Evolutionary conservation across 192 early-diverging fungal species (phyloP).

Genomic region (Podila epicladia): DNA sequence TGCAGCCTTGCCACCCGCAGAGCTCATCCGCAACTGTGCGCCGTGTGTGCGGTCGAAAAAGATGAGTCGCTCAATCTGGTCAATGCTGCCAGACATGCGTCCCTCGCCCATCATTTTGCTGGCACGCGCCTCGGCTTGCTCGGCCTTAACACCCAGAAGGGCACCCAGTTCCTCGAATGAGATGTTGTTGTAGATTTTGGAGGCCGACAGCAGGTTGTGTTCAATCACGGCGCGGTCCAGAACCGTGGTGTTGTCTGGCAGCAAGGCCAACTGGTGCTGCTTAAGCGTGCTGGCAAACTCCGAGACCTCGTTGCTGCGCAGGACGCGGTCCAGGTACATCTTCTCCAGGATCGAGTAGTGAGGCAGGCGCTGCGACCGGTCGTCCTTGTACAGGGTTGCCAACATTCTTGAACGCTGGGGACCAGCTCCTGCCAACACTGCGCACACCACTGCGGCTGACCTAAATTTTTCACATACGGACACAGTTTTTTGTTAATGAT

Average conservation of each 20-base stretch:
- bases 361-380: conserved; percentile 82
- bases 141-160: conserved; percentile 77
- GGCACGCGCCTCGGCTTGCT: conserved; percentile 88
- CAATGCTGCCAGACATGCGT: conserved; percentile 88
- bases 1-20: conserved; percentile 21
- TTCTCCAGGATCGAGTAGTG: conserved; percentile 88
- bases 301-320: conserved; percentile 80
- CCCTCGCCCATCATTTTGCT: conserved; percentile 92
- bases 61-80: conserved; percentile 89
- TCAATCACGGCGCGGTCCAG: conserved; percentile 94
- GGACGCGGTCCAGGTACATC: conserved; percentile 92
- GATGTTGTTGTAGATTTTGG: conserved; percentile 94
- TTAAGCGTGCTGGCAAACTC: conserved; percentile 79
- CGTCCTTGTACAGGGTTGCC: conserved; percentile 92
- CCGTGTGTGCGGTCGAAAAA: conserved; percentile 77
- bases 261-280: conserved; percentile 79
- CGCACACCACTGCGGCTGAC: conserved; percentile 86
- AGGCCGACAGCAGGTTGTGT: conserved; percentile 91
- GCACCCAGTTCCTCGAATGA: conserved; percentile 86
- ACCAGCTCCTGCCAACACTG: conserved; percentile 91
- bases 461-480: conserved; percentile 17
- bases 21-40: conserved; percentile 39
- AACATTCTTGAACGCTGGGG: conserved; percentile 88
- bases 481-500: too few species aligned
- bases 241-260: conserved; percentile 82